Base-by-base conservation (phyloP, 345 rosid species). In the Brassica juncea region DNA sequence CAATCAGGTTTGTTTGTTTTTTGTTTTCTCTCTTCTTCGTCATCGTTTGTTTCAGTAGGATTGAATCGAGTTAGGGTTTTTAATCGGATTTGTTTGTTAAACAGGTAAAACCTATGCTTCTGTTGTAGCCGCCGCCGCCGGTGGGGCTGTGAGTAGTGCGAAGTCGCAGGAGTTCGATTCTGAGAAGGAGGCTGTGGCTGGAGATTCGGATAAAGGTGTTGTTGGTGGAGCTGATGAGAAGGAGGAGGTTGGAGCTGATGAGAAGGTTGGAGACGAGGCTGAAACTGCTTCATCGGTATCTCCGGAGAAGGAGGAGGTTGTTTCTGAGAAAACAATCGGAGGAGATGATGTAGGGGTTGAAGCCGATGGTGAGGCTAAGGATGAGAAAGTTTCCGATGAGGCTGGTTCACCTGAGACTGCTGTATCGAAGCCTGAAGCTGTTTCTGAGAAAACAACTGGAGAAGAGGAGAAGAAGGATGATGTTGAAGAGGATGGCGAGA, bases 71-170 rank as follows among this genome's bases (percentile, higher is more conserved):
- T 27, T 27, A 80, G 74, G 84, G 68, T 66, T 82, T 42, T 80
- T 82, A 8, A 70, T 80, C 25, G 47, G 23, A 14, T 76, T 47
- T 5, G 7, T 6, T 61, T 1, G 57, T 77, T 42, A 32, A 32
- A 62, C 16, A 67, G 77, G 81, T 35, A 80, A 71, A 71, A 78
- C 74, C 19, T 70, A 72, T 44, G 80, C 82, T 61, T 77, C 84
- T 23, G 80, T 80, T 80, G 84, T 76, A 25, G 80, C 80, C 80
- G 80, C 84, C 70, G 73, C 84, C 54, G 66, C 77, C 5, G 88
- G 63, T 64, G 89, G 82, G 42, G 82, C 77, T 83, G 75, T 82
- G 77, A 90, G 85, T 77, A 87, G 85, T 39, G 85, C 44, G 8
- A 90, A 88, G 30, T 27, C 28, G 28, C 28, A 27, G 85, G 91